Conservation (phyloP, 2,329 filamentous ascomycete genomes). For the Pyrenochaeta sp. region DNA sequence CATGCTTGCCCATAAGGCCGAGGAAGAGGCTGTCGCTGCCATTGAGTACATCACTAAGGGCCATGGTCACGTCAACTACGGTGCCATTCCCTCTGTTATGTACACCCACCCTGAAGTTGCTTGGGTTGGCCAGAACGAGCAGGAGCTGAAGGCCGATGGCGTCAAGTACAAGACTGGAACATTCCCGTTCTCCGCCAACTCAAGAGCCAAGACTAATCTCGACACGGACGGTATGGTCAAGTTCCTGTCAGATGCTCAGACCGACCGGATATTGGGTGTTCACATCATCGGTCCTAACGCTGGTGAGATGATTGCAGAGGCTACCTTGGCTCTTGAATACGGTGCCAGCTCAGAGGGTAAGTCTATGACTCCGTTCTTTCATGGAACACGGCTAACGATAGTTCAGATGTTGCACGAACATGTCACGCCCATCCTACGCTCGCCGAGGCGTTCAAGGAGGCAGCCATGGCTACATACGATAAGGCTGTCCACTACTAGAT, state of each 20-base stretch:
- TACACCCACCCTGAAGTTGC: constrained; percentile 99
- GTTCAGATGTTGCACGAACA: constrained; percentile 67
- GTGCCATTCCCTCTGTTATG: constrained; percentile 97
- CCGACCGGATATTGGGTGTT: constrained; percentile 91
- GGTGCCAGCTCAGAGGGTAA: constrained; percentile 90
- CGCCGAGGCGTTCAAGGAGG: constrained; percentile 98
- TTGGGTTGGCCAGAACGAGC: constrained; percentile 98
- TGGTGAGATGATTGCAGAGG: constrained; percentile 99
- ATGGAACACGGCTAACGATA: constrained; percentile 21
- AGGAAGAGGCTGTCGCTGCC: constrained; percentile 95
- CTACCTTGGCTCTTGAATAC: constrained; percentile 93
- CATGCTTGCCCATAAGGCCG: constrained; percentile 99
- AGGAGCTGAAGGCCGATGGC: constrained; percentile 88
- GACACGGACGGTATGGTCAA: constrained; percentile 97
- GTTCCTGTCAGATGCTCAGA: constrained; percentile 95
- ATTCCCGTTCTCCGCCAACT: constrained; percentile 99
- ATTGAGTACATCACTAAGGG: constrained; percentile 98
- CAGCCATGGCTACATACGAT: constrained; percentile 94
- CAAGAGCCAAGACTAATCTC: constrained; percentile 97
- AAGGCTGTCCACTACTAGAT: constrained; percentile 92
- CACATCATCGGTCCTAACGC: constrained; percentile 97
- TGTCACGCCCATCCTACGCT: constrained; percentile 97
- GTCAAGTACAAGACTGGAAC: constrained; percentile 92
- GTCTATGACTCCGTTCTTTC: constrained; percentile 54
- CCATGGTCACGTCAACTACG: constrained; percentile 98